These are phyloP conservation scores for Candida argentea DNA, from an alignment of 805 yeast genomes.

Conservation along the genomic window DNA sequence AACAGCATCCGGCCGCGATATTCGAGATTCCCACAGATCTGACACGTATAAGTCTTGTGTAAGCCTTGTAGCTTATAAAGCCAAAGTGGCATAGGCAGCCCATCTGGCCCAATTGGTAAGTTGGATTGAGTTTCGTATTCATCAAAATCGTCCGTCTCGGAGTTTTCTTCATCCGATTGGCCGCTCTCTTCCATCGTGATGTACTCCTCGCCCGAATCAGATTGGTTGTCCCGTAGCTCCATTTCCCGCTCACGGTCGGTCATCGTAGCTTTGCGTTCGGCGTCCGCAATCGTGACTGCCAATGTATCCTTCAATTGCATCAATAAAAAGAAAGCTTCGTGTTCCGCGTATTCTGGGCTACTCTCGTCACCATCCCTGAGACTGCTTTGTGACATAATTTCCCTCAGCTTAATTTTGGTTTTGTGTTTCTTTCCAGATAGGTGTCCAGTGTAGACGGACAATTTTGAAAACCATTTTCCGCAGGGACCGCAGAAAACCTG, in stretches of 20 bases:
- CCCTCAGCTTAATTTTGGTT: constrained; percentile 24
- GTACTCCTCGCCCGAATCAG: constrained; percentile 32
- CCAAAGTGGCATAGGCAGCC: constrained; percentile 91
- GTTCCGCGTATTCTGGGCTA: background rate
- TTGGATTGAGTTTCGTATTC: constrained; percentile 36
- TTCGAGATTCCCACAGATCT: constrained; percentile 68
- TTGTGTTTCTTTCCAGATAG: constrained; percentile 66
- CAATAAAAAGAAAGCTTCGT: constrained; percentile 1
- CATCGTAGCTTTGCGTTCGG: constrained; percentile 55
- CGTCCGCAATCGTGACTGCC: constrained; percentile 44
- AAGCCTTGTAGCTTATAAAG: constrained; percentile 83
- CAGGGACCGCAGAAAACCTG: constrained; percentile 54
- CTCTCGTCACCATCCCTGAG: background rate
- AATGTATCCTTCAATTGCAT: constrained; percentile 10
- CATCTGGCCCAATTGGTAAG: constrained; percentile 79
- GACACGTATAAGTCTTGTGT: constrained; percentile 63
- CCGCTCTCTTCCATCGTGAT: constrained; percentile 23
- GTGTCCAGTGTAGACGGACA: constrained; percentile 60
- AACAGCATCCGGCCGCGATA: constrained; percentile 69
- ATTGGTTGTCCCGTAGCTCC: constrained; percentile 25
- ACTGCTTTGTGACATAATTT: constrained; percentile 4
- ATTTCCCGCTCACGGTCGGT: constrained; percentile 60
- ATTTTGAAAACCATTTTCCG: constrained; percentile 49
- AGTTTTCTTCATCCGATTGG: constrained; percentile 18
- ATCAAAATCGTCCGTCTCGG: constrained; percentile 12